Conservation (phyloP, 2,329 filamentous ascomycete species). For the Talaromyces sp. region DNA sequence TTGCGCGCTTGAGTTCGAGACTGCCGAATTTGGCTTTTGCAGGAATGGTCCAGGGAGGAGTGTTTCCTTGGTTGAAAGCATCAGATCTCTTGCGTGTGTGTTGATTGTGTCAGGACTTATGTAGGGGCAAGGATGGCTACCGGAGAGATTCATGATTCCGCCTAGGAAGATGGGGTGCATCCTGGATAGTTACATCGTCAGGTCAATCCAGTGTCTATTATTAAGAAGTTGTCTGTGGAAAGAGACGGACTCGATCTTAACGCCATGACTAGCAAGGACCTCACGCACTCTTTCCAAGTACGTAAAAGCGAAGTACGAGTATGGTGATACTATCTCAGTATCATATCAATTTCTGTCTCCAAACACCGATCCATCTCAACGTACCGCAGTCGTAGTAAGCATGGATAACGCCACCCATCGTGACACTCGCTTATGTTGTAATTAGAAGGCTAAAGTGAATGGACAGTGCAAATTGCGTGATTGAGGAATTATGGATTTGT, state of each 20-base stretch:
- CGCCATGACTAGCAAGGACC: slow-evolving; percentile 54
- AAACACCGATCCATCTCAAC: too few relatives aligned
- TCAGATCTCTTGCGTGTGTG: neutral
- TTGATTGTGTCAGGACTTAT: too few relatives aligned
- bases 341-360: too few relatives aligned
- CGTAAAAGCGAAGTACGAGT: slow-evolving; percentile 52
- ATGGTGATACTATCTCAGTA: slow-evolving; percentile 65
- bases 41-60: slow-evolving; percentile 67
- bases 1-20: slow-evolving; percentile 50
- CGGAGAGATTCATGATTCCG: slow-evolving; percentile 59
- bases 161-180: slow-evolving; percentile 70
- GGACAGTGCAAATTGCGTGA: neutral
- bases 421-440: neutral
- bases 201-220: neutral
- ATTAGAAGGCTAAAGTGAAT: neutral
- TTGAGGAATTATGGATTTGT: neutral
- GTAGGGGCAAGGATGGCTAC: slow-evolving; percentile 35
- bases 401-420: slow-evolving; percentile 61
- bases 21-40: slow-evolving; percentile 61
- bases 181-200: slow-evolving; percentile 42
- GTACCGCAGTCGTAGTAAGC: slow-evolving; percentile 65
- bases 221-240: neutral
- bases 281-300: slow-evolving; percentile 57
- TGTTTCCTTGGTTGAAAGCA: slow-evolving; percentile 55
- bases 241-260: slow-evolving; percentile 61